Evolutionary conservation across 192 early-diverging fungal species (phyloP).

Genomic region (Backusella mclennaniae): DNA sequence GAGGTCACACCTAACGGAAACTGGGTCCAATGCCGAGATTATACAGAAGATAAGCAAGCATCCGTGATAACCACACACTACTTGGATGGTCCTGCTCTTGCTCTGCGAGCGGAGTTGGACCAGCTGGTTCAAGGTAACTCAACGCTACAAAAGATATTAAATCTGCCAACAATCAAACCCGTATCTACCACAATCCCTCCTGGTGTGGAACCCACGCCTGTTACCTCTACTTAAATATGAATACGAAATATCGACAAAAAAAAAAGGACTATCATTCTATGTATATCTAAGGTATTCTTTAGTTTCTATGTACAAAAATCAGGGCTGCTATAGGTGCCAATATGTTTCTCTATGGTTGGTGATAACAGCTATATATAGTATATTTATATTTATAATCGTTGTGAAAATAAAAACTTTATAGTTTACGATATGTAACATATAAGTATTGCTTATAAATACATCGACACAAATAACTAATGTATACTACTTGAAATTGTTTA

Average conservation of each 20-base stretch:
- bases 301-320: constrained; percentile 7
- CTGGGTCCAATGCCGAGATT: constrained; percentile 63
- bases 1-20: constrained; percentile 19
- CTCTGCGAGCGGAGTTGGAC: constrained; percentile 17
- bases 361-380: not conserved
- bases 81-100: constrained; percentile 41
- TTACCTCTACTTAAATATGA: not conserved
- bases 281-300: constrained; percentile 1
- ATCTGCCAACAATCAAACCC: not conserved
- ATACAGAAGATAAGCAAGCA: constrained; percentile 61
- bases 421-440: not conserved
- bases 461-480: not conserved
- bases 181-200: not conserved
- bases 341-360: not conserved
- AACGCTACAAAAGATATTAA: not conserved
- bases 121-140: not conserved
- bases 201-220: not conserved
- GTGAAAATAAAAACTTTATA: not conserved
- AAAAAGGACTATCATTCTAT: constrained; percentile 1
- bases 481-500: not conserved
- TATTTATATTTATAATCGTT: constrained; percentile 1
- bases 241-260: not conserved
- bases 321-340: not conserved
- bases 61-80: constrained; percentile 42
- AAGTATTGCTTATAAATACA: not conserved